Percentiles rank a stretch among this genome's conserved stretches.
phyloP scores from a whole-genome alignment of 1,284 basidiomycete genomes.

The Naganishia albida region DNA sequence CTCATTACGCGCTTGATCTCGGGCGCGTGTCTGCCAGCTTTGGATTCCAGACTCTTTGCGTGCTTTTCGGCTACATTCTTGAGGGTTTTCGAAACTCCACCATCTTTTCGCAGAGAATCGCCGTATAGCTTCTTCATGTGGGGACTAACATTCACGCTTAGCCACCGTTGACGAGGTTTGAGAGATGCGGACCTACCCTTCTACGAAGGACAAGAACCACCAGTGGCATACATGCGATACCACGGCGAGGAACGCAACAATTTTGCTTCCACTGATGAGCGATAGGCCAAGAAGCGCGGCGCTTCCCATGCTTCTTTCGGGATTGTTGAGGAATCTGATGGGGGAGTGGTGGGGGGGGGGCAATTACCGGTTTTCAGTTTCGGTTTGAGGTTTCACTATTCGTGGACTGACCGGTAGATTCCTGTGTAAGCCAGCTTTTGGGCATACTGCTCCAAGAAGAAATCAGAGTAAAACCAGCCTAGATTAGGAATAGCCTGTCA shows the following conservation, averaged over 20 bases:
- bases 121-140: conserved; percentile 97
- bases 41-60: conserved; percentile 64
- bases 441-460: conserved; percentile 90
- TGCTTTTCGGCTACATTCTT: conserved; percentile 85
- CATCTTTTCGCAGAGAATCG: conserved; percentile 85
- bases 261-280: conserved; percentile 83
- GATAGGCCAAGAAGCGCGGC: conserved; percentile 92
- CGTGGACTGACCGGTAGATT: conserved; percentile 72
- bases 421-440: conserved; percentile 90
- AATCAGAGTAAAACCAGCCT: conserved; percentile 98
- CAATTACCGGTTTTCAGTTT: conserved; percentile 40
- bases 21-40: conserved; percentile 65
- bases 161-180: conserved; percentile 8
- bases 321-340: conserved; percentile 81
- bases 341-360: too few species aligned
- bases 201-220: conserved; percentile 87
- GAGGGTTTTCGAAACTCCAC: conserved; percentile 94
- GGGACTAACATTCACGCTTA: conserved; percentile 62
- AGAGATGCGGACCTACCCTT: conserved; percentile 64
- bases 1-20: conserved; percentile 76
- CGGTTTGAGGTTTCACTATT: neutral
- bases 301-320: conserved; percentile 87
- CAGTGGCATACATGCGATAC: conserved; percentile 79
- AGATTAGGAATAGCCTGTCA: neutral
- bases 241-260: conserved; percentile 81